A percentile compares a stretch with the other conserved stretches of the same genome.
phyloP scores from a whole-genome alignment of 2,329 filamentous ascomycete species.

The Neopestalotiopsis sp. region DNA sequence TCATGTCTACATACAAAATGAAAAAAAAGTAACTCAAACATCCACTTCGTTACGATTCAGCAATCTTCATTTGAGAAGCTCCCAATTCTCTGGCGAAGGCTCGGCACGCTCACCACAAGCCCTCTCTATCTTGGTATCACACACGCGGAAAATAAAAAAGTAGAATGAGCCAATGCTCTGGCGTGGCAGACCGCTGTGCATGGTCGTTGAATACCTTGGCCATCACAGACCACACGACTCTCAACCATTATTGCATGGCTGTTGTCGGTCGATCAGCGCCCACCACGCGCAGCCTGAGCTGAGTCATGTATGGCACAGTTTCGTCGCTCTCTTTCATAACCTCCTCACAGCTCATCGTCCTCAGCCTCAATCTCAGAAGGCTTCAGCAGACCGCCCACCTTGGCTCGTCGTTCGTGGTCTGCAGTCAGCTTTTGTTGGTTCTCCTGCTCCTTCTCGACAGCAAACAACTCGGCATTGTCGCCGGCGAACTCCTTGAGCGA shows the following conservation, averaged over 20 bases:
- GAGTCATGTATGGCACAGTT: slow-evolving; percentile 49
- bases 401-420: slow-evolving; percentile 89
- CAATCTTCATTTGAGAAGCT: neutral
- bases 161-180: slow-evolving; percentile 20
- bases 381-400: slow-evolving; percentile 94
- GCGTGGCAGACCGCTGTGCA: slow-evolving; percentile 6
- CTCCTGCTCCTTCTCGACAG: slow-evolving; percentile 93
- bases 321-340: slow-evolving; percentile 69
- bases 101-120: neutral
- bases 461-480: slow-evolving; percentile 92
- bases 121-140: slow-evolving; percentile 23
- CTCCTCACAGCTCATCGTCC: slow-evolving; percentile 88
- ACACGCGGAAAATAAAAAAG: slow-evolving; percentile 21
- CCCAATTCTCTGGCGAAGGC: neutral
- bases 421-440: slow-evolving; percentile 83
- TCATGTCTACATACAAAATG: slow-evolving; percentile 19
- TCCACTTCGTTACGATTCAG: neutral
- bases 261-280: slow-evolving; percentile 24
- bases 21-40: slow-evolving; percentile 2
- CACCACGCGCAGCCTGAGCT: slow-evolving; percentile 28
- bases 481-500: slow-evolving; percentile 96
- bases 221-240: slow-evolving; percentile 44
- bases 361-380: slow-evolving; percentile 93
- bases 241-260: slow-evolving; percentile 35
- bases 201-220: slow-evolving; percentile 22